Base-by-base conservation (phyloP, 2,329 filamentous ascomycete genomes). In the Pseudopyricularia javanii region DNA sequence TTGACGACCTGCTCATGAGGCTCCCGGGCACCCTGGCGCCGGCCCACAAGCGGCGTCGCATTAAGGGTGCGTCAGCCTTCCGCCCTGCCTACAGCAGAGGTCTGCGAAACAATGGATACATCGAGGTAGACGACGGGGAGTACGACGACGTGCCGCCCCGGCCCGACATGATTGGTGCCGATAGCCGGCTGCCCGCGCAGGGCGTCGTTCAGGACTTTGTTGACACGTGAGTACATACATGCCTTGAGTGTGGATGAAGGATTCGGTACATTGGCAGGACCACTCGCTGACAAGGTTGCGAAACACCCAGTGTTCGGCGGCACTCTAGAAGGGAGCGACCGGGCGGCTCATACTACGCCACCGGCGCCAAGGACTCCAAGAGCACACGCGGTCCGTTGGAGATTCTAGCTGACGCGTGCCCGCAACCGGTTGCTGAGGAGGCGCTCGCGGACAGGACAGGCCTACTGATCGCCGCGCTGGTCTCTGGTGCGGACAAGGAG, bases 141-240 rank as follows among this genome's bases (percentile, higher is more conserved):
- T 66, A 66, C 28, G 74, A 79, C 15, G 76, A 79, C 20, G 52
- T 47, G 33, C 30, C 22, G 20, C 17, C 50, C 12, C n/a, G 50
- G 52, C 34, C 26, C 45, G 49, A 68, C 68, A 43, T 75, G 74
- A 32, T 82, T 61, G 85, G 85, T n/a, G 75, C 78, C 28, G 70
- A 80, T 22, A 83, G 84, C 64, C 79, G 79, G 55, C 68, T 90
- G 52, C 75, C 79, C 0, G 81, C 81, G 56, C 74, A 74, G 60
- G 82, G 82, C 34, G 74, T 90, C 59, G 77, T 85, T 60, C 72
- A 83, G 12, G 83, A 89, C 62, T 90, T 95, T 64, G 80, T 95
- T 49, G 71, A 78, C 55, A 47, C 40, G 40, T 45, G 24, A 26
- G 40, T 45, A 45, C 40, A n/a, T n/a, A n/a, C n/a, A n/a, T n/a